These are phyloP conservation scores for Petrea volubilis DNA, from an alignment of 257 asterid genomes.

Conservation along the genomic window DNA sequence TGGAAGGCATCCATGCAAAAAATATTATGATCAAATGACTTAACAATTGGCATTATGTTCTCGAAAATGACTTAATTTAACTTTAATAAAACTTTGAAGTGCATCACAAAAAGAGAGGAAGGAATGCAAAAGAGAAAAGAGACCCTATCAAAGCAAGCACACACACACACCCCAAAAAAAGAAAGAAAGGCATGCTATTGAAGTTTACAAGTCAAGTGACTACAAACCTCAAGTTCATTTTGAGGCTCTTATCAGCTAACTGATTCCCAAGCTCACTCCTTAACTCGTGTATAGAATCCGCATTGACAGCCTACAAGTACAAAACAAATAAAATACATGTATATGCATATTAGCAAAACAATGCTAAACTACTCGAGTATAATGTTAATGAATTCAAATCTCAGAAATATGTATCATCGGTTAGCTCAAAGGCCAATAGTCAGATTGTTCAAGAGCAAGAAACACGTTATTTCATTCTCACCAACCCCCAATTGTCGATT, in stretches of 20 bases:
- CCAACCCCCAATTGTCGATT: too few relatives aligned
- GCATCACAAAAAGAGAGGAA: not conserved
- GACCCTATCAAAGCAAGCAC: not conserved
- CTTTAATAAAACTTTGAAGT: not conserved
- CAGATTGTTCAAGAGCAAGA: not conserved
- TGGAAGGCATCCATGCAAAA: not conserved
- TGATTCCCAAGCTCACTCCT: conserved; percentile 95
- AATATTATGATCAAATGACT: too few relatives aligned
- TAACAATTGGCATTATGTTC: not conserved
- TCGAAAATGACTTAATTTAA: not conserved
- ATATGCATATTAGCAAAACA: not conserved
- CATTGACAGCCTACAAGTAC: conserved; percentile 64
- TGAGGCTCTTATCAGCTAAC: conserved; percentile 72
- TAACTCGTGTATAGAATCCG: conserved; percentile 66
- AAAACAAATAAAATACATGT: not conserved
- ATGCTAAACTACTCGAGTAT: conserved; percentile 7
- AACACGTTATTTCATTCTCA: too few relatives aligned
- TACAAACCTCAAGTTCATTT: conserved; percentile 72
- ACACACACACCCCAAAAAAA: too few relatives aligned
- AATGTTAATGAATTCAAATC: conserved; percentile 7
- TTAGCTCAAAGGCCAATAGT: not conserved
- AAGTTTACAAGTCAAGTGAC: conserved; percentile 15
- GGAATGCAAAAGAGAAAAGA: not conserved
- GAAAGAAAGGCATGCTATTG: not conserved
- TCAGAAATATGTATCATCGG: not conserved